phyloP scores from a whole-genome alignment of 371 early-diverging fungal genomes.

The Mucor mucedo region DNA sequence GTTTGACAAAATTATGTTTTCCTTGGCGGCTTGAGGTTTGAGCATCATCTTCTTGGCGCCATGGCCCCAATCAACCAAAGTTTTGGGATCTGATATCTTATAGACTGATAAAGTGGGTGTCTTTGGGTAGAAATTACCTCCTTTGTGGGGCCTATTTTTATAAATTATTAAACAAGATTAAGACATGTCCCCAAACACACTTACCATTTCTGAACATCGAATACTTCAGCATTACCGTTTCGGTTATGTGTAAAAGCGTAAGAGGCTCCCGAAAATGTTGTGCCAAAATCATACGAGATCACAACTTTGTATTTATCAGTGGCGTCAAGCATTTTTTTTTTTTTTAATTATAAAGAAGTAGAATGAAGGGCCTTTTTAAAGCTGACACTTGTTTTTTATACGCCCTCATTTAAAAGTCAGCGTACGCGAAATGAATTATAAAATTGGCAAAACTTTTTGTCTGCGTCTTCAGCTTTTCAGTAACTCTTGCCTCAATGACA shows the following conservation, averaged over 20 bases:
- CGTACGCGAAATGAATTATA: too few species aligned
- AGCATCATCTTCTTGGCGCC: slow-evolving; percentile 54
- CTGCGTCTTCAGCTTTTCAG: too few species aligned
- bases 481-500: too few species aligned
- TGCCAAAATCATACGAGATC: slow-evolving; percentile 58
- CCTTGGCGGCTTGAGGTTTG: slow-evolving; percentile 56
- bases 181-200: not conserved
- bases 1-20: slow-evolving; percentile 53
- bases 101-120: slow-evolving; percentile 54
- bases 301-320: slow-evolving; percentile 49
- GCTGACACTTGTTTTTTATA: too few species aligned
- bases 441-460: too few species aligned
- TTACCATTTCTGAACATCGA: slow-evolving; percentile 62
- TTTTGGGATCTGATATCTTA: slow-evolving; percentile 37
- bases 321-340: slow-evolving; percentile 2
- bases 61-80: slow-evolving; percentile 57
- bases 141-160: slow-evolving; percentile 54
- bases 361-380: too few species aligned
- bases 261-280: slow-evolving; percentile 62
- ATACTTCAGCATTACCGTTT: slow-evolving; percentile 48
- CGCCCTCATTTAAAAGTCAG: too few species aligned
- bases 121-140: slow-evolving; percentile 58
- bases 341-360: too few species aligned
- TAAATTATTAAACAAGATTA: not conserved
- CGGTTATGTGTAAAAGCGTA: slow-evolving; percentile 62